A percentile compares a stretch with the other conserved stretches of the same genome.
These are phyloP conservation scores for Dunaliella primolecta DNA, from an alignment of 139 green algal species.

Conservation along the genomic window DNA sequence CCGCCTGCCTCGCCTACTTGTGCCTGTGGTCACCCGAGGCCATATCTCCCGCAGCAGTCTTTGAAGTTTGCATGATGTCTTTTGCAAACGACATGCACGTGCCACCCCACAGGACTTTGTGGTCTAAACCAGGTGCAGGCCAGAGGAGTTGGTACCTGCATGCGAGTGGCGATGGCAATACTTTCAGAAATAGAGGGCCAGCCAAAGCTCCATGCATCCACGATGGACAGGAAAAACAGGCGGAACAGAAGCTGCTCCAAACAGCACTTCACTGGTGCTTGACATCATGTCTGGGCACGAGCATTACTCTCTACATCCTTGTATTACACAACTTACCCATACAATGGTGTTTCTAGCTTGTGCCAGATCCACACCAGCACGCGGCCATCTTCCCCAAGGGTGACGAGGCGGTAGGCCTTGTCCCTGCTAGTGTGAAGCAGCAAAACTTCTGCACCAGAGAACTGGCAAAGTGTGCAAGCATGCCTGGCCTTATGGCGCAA, in stretches of 20 bases:
- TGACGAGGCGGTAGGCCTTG: constrained; percentile 62
- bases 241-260: neutral
- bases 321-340: constrained; percentile 34
- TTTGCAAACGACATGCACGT: constrained; percentile 50
- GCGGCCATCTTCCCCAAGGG: constrained; percentile 53
- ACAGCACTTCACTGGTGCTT: neutral
- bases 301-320: neutral
- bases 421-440: constrained; percentile 16
- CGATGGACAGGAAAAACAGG: neutral
- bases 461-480: no score
- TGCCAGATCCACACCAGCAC: constrained; percentile 64
- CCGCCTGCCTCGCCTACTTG: no score
- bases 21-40: neutral
- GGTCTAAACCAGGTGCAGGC: constrained; percentile 35
- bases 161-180: no score
- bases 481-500: no score
- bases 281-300: neutral
- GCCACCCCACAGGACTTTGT: constrained; percentile 47
- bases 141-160: constrained; percentile 58
- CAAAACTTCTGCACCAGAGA: no score
- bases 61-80: neutral
- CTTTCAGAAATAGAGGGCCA: no score
- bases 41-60: neutral
- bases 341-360: constrained; percentile 50
- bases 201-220: neutral